A percentile compares a stretch with the other conserved stretches of the same genome.
phyloP scores from a whole-genome alignment of 148 eudicot species.

The Rhododendron henanense region DNA sequence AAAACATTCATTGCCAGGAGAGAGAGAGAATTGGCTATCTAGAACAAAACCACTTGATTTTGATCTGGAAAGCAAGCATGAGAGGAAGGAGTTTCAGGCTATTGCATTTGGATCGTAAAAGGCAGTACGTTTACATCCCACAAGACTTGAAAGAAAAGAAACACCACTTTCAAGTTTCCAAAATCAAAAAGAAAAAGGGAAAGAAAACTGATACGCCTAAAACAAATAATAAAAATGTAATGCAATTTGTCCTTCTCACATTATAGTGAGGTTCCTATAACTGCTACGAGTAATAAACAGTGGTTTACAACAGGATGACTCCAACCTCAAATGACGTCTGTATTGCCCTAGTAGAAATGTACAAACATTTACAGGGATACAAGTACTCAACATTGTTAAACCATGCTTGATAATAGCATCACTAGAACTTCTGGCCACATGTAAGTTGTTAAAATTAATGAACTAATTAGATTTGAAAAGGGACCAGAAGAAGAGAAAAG shows the following conservation, averaged over 20 bases:
- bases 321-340: not conserved
- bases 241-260: not conserved
- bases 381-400: not conserved
- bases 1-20: not conserved
- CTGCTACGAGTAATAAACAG: not conserved
- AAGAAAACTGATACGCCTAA: not conserved
- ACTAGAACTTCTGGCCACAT: not conserved
- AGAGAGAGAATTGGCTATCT: not conserved
- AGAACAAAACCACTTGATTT: not conserved
- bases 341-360: not conserved
- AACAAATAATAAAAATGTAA: not conserved
- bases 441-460: not conserved
- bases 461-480: not conserved
- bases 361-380: not conserved
- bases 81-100: not conserved
- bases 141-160: not conserved
- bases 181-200: not conserved
- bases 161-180: not conserved
- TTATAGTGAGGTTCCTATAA: not conserved
- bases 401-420: conserved; percentile 1
- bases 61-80: not conserved
- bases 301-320: not conserved
- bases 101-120: not conserved
- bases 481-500: not conserved
- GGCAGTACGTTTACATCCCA: not conserved